phyloP scores from a whole-genome alignment of 768 basidiomycete species.

The Favolaschia claudopus region DNA sequence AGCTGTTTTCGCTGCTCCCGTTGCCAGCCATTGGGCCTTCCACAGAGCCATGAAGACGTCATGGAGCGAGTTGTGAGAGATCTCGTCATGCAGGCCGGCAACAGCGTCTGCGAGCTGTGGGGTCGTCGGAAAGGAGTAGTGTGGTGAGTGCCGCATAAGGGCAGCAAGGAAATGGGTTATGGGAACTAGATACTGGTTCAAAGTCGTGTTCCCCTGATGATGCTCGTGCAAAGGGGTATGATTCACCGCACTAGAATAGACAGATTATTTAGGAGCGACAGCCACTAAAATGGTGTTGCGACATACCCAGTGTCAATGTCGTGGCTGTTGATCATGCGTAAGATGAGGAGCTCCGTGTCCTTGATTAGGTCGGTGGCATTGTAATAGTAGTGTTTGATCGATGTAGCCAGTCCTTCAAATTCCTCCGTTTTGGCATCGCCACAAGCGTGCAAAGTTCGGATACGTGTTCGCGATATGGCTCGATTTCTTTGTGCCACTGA shows the following conservation, averaged over 20 bases:
- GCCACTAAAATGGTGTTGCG: background rate
- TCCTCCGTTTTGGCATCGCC: background rate
- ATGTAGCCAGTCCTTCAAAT: background rate
- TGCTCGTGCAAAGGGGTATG: slow-evolving; percentile 34
- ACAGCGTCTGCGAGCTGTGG: background rate
- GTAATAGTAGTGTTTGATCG: background rate
- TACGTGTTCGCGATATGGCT: no score
- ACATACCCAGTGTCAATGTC: slow-evolving; percentile 25
- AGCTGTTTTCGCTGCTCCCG: background rate
- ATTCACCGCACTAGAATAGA: slow-evolving; percentile 28
- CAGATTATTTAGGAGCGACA: background rate
- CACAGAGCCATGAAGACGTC: slow-evolving; percentile 7
- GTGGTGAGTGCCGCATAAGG: background rate
- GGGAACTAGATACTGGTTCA: slow-evolving; percentile 16
- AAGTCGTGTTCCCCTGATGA: slow-evolving; percentile 12
- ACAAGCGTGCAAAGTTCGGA: no score
- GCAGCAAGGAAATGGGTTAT: slow-evolving; percentile 16
- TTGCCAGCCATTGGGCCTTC: slow-evolving; percentile 14
- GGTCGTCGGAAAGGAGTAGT: background rate
- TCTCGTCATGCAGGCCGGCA: background rate
- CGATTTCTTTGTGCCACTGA: no score
- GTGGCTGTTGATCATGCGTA: slow-evolving; percentile 20
- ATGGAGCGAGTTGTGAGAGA: slow-evolving; percentile 8
- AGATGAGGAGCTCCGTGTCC: slow-evolving; percentile 15
- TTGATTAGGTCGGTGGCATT: slow-evolving; percentile 9